phyloP scores from a whole-genome alignment of 371 early-diverging fungal species.

The Mucor piriformis region DNA sequence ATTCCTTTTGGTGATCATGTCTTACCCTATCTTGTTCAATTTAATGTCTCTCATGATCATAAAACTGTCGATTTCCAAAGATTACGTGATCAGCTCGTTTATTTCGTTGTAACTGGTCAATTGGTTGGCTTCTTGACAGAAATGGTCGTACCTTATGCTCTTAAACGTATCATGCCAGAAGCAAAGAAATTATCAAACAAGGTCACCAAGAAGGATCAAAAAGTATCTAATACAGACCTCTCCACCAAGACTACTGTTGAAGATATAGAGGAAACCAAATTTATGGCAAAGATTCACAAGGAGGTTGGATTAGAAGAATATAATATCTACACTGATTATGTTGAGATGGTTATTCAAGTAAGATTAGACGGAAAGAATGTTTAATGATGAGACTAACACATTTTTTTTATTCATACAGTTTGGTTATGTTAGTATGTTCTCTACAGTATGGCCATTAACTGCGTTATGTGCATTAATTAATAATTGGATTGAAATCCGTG shows the following conservation, averaged over 20 bases:
- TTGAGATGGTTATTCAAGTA: constrained; percentile 90
- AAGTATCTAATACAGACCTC: neutral
- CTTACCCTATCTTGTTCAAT: constrained; percentile 40
- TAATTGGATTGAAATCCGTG: constrained; percentile 87
- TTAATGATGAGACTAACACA: neutral
- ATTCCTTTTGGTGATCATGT: constrained; percentile 75
- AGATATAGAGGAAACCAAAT: constrained; percentile 39
- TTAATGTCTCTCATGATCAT: constrained; percentile 49
- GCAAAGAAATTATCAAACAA: constrained; percentile 42
- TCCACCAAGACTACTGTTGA: neutral
- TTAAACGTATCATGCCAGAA: constrained; percentile 46
- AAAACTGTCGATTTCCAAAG: constrained; percentile 61
- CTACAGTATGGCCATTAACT: constrained; percentile 83
- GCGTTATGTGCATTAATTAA: constrained; percentile 80
- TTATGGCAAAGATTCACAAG: constrained; percentile 52
- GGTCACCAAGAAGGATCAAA: constrained; percentile 16
- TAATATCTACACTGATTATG: constrained; percentile 85
- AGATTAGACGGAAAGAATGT: neutral
- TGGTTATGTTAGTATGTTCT: constrained; percentile 88
- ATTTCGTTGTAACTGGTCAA: constrained; percentile 86
- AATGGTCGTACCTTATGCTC: constrained; percentile 70
- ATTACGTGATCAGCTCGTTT: constrained; percentile 71
- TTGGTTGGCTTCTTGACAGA: constrained; percentile 75
- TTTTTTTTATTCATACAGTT: constrained; percentile 47
- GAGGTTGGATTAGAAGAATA: constrained; percentile 73